Conservation (phyloP, 495 filamentous ascomycete species). For the Hypomontagnella submonticulosa region DNA sequence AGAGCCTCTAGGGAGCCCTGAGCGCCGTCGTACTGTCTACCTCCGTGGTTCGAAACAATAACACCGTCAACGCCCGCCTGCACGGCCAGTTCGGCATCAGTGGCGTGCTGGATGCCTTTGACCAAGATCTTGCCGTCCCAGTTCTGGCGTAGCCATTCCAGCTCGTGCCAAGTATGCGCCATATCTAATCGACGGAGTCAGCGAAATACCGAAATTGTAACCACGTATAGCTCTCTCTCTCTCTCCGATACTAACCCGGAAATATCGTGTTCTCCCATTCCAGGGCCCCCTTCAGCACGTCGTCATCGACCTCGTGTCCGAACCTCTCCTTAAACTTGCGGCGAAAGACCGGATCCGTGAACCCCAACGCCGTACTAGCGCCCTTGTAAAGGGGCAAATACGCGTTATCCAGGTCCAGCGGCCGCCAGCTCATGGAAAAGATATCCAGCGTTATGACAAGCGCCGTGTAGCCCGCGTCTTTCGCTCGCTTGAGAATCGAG, state of each 20-base stretch:
- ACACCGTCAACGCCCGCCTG: conserved; percentile 51
- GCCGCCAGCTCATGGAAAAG: conserved; percentile 68
- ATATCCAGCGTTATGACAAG: conserved; percentile 72
- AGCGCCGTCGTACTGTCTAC: conserved; percentile 60
- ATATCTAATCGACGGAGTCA: conserved; percentile 62
- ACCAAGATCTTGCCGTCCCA: conserved; percentile 72
- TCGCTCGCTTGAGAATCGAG: conserved; percentile 69
- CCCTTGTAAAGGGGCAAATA: conserved; percentile 66
- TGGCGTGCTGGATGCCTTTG: conserved; percentile 53
- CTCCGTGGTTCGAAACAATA: conserved; percentile 55
- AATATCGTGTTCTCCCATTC: conserved; percentile 40
- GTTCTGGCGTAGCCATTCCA: conserved; percentile 64
- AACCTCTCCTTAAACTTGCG: conserved; percentile 44
- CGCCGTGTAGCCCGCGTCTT: conserved; percentile 62
- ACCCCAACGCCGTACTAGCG: conserved; percentile 57
- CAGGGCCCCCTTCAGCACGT: conserved; percentile 41
- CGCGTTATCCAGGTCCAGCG: conserved; percentile 71
- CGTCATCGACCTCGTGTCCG: conserved; percentile 47
- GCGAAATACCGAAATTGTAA: conserved; percentile 2
- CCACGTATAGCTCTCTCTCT: no score
- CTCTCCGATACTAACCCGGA: conserved; percentile 36
- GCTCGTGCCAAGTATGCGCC: conserved; percentile 67
- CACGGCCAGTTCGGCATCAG: conserved; percentile 50
- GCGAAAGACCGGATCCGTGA: conserved; percentile 73
- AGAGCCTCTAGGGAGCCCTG: conserved; percentile 56